Evolutionary conservation across 2,329 filamentous ascomycete species (phyloP).

Genomic region (Exophiala bonariae): DNA sequence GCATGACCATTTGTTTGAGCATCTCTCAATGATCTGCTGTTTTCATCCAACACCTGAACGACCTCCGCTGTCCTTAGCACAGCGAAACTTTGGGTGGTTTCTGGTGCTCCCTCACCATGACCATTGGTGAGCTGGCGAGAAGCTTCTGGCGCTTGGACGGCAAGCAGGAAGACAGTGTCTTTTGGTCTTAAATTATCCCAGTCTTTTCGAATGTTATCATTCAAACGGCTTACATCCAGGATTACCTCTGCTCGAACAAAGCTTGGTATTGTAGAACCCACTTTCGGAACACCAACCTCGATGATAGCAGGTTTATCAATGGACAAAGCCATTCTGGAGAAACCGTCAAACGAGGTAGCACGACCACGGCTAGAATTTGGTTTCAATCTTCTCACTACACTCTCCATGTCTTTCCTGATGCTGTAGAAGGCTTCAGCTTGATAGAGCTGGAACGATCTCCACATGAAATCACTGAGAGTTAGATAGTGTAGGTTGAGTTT

Average conservation of each 20-base stretch:
- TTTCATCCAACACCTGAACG: conserved; percentile 81
- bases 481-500: conserved; percentile 96
- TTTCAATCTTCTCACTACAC: conserved; percentile 74
- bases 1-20: conserved; percentile 64
- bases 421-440: conserved; percentile 91
- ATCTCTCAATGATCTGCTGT: conserved; percentile 71
- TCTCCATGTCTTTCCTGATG: conserved; percentile 86
- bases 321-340: conserved; percentile 87
- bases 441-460: conserved; percentile 87
- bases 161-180: conserved; percentile 85
- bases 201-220: conserved; percentile 73
- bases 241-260: conserved; percentile 82
- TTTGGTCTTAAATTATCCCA: conserved; percentile 87
- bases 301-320: conserved; percentile 84
- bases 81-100: conserved; percentile 51
- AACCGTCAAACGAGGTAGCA: conserved; percentile 73
- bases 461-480: conserved; percentile 93
- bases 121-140: conserved; percentile 57
- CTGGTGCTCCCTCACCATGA: conserved; percentile 57
- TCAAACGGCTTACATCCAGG: conserved; percentile 78
- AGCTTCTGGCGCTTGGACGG: conserved; percentile 61
- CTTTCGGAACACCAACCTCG: conserved; percentile 77
- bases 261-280: conserved; percentile 81
- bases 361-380: conserved; percentile 66
- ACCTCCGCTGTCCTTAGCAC: conserved; percentile 81